Base-by-base conservation (phyloP, 2,329 filamentous ascomycete genomes). In the Trichoderma asperellum region DNA sequence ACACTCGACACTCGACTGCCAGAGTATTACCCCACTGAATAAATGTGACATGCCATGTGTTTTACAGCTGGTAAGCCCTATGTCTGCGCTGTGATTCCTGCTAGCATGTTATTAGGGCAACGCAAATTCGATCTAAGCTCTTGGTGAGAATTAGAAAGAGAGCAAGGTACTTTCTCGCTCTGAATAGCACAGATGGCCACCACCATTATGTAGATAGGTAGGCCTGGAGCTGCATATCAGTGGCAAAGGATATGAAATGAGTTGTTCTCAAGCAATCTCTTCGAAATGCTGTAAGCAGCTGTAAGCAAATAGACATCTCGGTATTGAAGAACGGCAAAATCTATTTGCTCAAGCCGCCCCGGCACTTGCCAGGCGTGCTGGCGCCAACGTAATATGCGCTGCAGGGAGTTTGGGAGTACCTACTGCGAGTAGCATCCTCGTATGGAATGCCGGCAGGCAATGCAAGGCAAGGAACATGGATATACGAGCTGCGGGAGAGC, bases 371-470 rank as follows among this genome's bases (percentile, higher is more conserved):
- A 43, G 40, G 40, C 18, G 7, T 43, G 40, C 40, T n/a, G 18
- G 16, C 18, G 40, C 40, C 40, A n/a, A 43, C 40, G 18, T 43
- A 43, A 43, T n/a, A 18, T 21, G 43, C 2, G 18, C 43, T 49
- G 43, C 21, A 47, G 8, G 43, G 43, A 47, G 43, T 47, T 21
- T 8, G 47, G 12, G 43, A 24, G 24, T 24, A 24, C 24, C 24
- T 16, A 43, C 16, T 7, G 37, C 37, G 14, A 47, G 43, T 49
- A 10, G 29, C 49, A 32, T 35, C 27, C 32, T 34, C 49, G 34
- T 55, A 55, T 53, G 61, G 47, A 29, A 55, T 55, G 21, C 35
- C 49, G 43, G 32, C 60, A 60, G 43, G 32, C 43, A n/a, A 32
- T 34, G 53, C 27, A 56, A 11, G 53, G 53, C 16, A 56, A n/a